Evolutionary conservation across 2,329 filamentous ascomycete species (phyloP).

Genomic region (Neofusicoccum sp.): DNA sequence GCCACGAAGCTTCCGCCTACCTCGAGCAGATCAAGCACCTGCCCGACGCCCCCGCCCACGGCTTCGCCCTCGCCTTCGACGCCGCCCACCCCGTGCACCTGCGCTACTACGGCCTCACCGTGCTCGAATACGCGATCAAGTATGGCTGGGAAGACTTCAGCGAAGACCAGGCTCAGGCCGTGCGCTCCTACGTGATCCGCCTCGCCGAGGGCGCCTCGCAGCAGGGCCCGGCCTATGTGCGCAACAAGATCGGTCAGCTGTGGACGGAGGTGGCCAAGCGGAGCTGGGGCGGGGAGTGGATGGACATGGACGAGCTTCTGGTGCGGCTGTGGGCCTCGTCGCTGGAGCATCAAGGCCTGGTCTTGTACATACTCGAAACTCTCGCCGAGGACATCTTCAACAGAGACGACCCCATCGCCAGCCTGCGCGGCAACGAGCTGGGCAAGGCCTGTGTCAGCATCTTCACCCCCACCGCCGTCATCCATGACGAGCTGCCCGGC

Average conservation of each 20-base stretch:
- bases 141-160: conserved; percentile 78
- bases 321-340: conserved; percentile 71
- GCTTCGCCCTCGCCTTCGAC: conserved; percentile 78
- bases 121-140: conserved; percentile 85
- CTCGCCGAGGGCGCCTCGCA: conserved; percentile 70
- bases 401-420: conserved; percentile 82
- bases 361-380: conserved; percentile 83
- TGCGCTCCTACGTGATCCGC: conserved; percentile 75
- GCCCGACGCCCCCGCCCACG: conserved; percentile 76
- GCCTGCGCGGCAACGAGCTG: conserved; percentile 76
- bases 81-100: conserved; percentile 74
- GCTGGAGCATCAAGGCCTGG: conserved; percentile 74
- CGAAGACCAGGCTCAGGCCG: conserved; percentile 62
- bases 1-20: conserved; percentile 78
- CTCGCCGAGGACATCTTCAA: conserved; percentile 93
- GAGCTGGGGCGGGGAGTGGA: conserved; percentile 89
- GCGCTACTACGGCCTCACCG: conserved; percentile 87
- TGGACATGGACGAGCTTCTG: conserved; percentile 86
- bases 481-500: conserved; percentile 73
- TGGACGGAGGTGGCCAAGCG: conserved; percentile 96
- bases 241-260: conserved; percentile 90
- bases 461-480: conserved; percentile 75
- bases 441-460: conserved; percentile 92
- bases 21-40: conserved; percentile 82
- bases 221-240: conserved; percentile 75